These are phyloP conservation scores for Clonostachys sp. DNA, from an alignment of 2,329 filamentous ascomycete species.

Conservation along the genomic window DNA sequence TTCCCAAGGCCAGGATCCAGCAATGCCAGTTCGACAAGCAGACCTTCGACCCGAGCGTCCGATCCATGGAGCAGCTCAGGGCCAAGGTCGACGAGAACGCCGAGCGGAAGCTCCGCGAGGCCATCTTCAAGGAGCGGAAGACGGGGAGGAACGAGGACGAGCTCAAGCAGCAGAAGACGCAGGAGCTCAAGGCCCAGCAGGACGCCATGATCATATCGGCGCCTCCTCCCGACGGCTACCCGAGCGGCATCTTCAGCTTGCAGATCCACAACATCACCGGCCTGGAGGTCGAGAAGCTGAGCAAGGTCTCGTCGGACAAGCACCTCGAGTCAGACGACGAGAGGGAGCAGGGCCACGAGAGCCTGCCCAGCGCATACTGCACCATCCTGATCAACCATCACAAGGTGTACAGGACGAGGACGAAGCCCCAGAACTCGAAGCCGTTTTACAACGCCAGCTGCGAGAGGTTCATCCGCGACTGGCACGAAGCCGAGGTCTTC, in stretches of 20 bases:
- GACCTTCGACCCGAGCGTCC: slow-evolving; percentile 52
- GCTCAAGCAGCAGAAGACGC: slow-evolving; percentile 61
- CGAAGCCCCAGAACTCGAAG: slow-evolving; percentile 73
- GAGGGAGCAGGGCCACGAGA: slow-evolving; percentile 58
- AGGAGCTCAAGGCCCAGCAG: slow-evolving; percentile 57
- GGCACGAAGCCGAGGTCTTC: slow-evolving; percentile 62
- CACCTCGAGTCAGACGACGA: slow-evolving; percentile 30
- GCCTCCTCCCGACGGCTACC: slow-evolving; percentile 56
- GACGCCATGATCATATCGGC: slow-evolving; percentile 65
- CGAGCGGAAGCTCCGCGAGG: slow-evolving; percentile 62
- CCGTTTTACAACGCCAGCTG: slow-evolving; percentile 76
- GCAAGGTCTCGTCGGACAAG: slow-evolving; percentile 46
- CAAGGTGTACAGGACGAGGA: slow-evolving; percentile 65
- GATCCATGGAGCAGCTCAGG: slow-evolving; percentile 53
- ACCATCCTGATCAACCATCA: slow-evolving; percentile 70
- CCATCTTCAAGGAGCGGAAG: slow-evolving; percentile 28
- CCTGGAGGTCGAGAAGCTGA: slow-evolving; percentile 55
- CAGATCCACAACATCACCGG: slow-evolving; percentile 72
- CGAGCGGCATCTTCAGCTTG: slow-evolving; percentile 63
- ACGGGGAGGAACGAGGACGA: slow-evolving; percentile 45
- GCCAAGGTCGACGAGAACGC: slow-evolving; percentile 48
- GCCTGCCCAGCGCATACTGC: slow-evolving; percentile 67
- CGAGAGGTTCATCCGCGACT: slow-evolving; percentile 68
- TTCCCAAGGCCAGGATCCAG: slow-evolving; percentile 60
- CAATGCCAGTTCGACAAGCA: slow-evolving; percentile 57